A percentile compares a stretch with the other conserved stretches of the same genome.
phyloP scores from a whole-genome alignment of 108 stramenopile species.

The Stephanodiscus minutulus region DNA sequence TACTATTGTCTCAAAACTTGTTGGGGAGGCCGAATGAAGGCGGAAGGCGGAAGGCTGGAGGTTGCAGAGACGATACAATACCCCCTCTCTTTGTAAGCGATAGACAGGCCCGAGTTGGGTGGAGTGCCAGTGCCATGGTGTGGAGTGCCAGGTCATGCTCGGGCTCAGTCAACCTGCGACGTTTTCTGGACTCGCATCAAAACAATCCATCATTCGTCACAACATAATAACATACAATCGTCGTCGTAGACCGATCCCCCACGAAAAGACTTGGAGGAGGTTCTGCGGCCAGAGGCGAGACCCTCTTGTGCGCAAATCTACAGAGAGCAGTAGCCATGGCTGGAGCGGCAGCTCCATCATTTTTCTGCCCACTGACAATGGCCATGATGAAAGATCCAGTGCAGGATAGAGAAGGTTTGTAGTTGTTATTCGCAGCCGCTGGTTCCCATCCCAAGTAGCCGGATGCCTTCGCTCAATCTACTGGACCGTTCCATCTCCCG shows the following conservation, averaged over 20 bases:
- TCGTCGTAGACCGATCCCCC: background rate
- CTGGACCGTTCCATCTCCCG: background rate
- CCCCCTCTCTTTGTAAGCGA: background rate
- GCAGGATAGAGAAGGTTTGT: conserved; percentile 32
- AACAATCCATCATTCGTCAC: background rate
- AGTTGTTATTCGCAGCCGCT: too few relatives aligned
- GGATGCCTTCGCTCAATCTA: background rate
- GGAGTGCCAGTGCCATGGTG: too few relatives aligned
- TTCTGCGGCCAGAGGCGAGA: background rate
- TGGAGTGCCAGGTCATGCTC: too few relatives aligned
- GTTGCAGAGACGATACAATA: too few relatives aligned
- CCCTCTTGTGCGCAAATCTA: background rate
- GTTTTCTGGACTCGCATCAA: too few relatives aligned
- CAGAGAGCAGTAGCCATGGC: background rate
- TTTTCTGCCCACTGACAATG: conserved; percentile 34
- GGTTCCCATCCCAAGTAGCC: too few relatives aligned
- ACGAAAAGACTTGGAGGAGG: background rate
- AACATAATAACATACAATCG: background rate
- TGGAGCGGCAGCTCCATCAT: conserved; percentile 11
- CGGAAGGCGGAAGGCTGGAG: too few relatives aligned
- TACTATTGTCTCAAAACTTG: too few relatives aligned
- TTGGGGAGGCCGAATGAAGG: too few relatives aligned
- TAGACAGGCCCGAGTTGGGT: background rate
- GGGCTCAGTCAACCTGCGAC: too few relatives aligned
- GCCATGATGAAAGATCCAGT: conserved; percentile 34